Percentiles rank a stretch among this genome's conserved stretches.
phyloP scores from a whole-genome alignment of 2,329 filamentous ascomycete genomes.

The Fusarium coffeatum region DNA sequence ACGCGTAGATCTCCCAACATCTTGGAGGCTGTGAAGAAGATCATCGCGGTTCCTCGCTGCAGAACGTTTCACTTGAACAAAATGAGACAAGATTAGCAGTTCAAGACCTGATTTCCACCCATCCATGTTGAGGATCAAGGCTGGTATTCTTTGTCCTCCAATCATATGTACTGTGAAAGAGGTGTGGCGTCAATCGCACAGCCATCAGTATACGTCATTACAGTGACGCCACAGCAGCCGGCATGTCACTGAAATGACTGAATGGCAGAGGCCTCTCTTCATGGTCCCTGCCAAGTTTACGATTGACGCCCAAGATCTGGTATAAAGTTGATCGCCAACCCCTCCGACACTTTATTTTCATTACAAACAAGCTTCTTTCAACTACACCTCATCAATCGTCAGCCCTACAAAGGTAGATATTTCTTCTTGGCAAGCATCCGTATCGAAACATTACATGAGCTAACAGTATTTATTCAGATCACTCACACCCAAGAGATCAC shows the following conservation, averaged over 20 bases:
- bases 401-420: conserved; percentile 14
- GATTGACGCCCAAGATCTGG: conserved; percentile 22
- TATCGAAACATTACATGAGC: not conserved
- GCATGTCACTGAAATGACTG: conserved; percentile 27
- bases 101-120: conserved; percentile 16
- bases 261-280: conserved; percentile 24
- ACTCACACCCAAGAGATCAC: not conserved
- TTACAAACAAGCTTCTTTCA: conserved; percentile 40
- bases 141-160: not conserved
- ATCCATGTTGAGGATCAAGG: not conserved
- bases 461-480: conserved; percentile 13
- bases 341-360: conserved; percentile 39
- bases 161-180: not conserved
- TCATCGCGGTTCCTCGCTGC: not conserved
- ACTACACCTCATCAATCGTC: conserved; percentile 22
- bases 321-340: conserved; percentile 41
- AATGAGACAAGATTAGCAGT: conserved; percentile 14
- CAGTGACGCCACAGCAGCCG: conserved; percentile 1
- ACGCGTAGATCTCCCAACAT: conserved; percentile 15
- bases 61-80: conserved; percentile 21
- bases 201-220: conserved; percentile 44
- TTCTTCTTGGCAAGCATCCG: not conserved
- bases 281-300: conserved; percentile 43
- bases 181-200: conserved; percentile 29
- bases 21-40: not conserved